Evolutionary conservation across 2,329 filamentous ascomycete species (phyloP), one percentile per base, ranked within the genome.

Genomic region (Fusarium pininemorale): DNA sequence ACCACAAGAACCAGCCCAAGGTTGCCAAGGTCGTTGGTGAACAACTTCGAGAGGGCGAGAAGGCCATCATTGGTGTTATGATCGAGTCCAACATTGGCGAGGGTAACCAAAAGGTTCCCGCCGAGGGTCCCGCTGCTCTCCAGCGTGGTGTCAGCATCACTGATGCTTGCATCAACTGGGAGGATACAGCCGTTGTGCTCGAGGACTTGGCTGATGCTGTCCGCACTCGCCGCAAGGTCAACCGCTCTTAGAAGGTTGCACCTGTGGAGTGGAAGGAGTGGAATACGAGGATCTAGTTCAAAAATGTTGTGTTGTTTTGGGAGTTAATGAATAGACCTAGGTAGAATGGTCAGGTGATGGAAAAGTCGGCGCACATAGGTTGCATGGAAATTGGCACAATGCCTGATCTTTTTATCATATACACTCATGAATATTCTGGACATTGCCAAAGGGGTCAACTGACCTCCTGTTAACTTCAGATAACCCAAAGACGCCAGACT

Each of bases 21-120:
- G 96, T 98, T 50, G 95, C 96, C 74, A 90, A 93, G 82, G 88
- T 88, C 59, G 87, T 99, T 70, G 92, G 89, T 38, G 94, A 97
- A 62, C 96, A 99, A 86, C 88, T 99, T 74, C 91, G 93, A 58
- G 91, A 93, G 74, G 96, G 96, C 68, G 94, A 99, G 86, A 92
- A 90, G 67, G 92, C 90, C 74, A 97, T 99, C 79, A 90, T 98
- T 75, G 96, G 95, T 82, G 94, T 98, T 81, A 99, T 99, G 96
- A 97, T 99, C 78, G 96, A 99, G 87, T 98, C 94, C 80, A 96
- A 98, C 85, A 96, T 98, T 87, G 91, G 96, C 83, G 96, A 98
- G 85, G 89, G 90, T 75, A 94, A 92, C 87, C 93, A 95, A 81
- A 98, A 98, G 87, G 94, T 97, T 2, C 94, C 95, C 2, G 83